These are phyloP conservation scores for Hypoxylon trugodes DNA, from an alignment of 495 filamentous ascomycete genomes.

Conservation along the genomic window DNA sequence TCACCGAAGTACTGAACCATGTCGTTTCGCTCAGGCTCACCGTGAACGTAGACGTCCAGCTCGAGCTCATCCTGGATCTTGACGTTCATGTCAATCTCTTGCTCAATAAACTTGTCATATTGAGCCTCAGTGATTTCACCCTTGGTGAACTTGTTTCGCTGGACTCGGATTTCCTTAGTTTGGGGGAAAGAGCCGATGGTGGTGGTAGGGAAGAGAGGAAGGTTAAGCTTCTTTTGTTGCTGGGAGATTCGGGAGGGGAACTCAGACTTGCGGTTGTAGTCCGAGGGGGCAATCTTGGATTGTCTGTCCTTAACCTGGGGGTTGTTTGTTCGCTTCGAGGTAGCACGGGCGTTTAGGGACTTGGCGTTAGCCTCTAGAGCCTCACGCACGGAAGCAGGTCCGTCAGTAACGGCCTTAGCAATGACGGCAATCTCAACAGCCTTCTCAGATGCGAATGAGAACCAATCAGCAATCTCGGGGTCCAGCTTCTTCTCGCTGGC, in stretches of 20 bases:
- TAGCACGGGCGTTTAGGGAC: constrained; percentile 85
- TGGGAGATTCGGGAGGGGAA: constrained; percentile 84
- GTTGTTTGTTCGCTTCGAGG: constrained; percentile 94
- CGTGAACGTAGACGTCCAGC: constrained; percentile 96
- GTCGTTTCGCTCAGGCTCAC: constrained; percentile 99
- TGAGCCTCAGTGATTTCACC: constrained; percentile 88
- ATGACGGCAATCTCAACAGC: constrained; percentile 87
- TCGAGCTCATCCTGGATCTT: constrained; percentile 97
- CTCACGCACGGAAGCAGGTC: constrained; percentile 82
- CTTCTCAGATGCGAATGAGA: constrained; percentile 98
- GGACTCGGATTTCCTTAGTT: constrained; percentile 95
- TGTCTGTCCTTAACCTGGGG: constrained; percentile 95
- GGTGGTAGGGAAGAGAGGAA: constrained; percentile 97
- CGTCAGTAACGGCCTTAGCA: constrained; percentile 93
- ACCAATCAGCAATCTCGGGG: constrained; percentile 93
- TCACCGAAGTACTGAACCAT: constrained; percentile 99
- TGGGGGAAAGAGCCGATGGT: constrained; percentile 99
- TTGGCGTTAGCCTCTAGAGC: constrained; percentile 94
- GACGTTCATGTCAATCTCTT: constrained; percentile 92
- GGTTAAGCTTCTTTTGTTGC: constrained; percentile 87
- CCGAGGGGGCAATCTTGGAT: constrained; percentile 77
- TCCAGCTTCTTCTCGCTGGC: constrained; percentile 97
- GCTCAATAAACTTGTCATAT: constrained; percentile 98
- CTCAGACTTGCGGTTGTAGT: constrained; percentile 90
- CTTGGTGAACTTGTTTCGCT: constrained; percentile 98